A percentile compares a stretch with the other conserved stretches of the same genome.
phyloP scores from a whole-genome alignment of 495 filamentous ascomycete genomes.

The Sphaerosporella brunnea region DNA sequence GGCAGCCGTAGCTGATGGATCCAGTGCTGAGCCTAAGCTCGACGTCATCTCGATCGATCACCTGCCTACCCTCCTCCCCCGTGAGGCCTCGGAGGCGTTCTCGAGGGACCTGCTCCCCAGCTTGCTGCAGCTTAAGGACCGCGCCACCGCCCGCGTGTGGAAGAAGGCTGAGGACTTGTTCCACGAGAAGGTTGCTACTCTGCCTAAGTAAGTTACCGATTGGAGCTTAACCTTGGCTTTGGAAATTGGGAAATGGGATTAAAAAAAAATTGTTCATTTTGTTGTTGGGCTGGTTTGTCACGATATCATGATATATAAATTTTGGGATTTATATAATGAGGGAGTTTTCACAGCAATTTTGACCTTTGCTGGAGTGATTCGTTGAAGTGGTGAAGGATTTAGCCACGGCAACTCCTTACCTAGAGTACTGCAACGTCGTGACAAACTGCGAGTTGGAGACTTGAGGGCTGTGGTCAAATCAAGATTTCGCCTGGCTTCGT shows the following conservation, averaged over 20 bases:
- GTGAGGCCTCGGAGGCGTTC: constrained; percentile 79
- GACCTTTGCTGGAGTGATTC: no score
- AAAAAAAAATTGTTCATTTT: no score
- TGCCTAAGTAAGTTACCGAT: constrained; percentile 25
- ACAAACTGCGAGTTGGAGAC: no score
- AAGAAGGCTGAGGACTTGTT: constrained; percentile 66
- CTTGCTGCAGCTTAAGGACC: constrained; percentile 59
- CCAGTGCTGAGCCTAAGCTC: constrained; percentile 39
- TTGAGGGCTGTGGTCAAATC: no score
- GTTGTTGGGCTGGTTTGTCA: no score
- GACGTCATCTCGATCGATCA: constrained; percentile 82
- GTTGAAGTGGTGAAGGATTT: no score
- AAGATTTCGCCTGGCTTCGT: no score
- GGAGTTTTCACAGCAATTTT: no score
- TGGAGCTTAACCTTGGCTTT: not conserved
- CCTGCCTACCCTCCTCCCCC: constrained; percentile 66
- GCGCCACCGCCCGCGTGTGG: constrained; percentile 60
- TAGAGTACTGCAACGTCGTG: no score
- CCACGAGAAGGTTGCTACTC: constrained; percentile 59
- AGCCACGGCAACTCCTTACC: no score
- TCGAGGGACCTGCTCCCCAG: constrained; percentile 61
- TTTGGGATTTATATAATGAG: no score
- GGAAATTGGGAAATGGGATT: not conserved
- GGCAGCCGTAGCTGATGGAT: not conserved
- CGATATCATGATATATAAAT: no score